Evolutionary conservation across 2,329 filamentous ascomycete genomes (phyloP), one percentile per base, ranked within the genome.

Genomic region (Aspergillus glaucus): DNA sequence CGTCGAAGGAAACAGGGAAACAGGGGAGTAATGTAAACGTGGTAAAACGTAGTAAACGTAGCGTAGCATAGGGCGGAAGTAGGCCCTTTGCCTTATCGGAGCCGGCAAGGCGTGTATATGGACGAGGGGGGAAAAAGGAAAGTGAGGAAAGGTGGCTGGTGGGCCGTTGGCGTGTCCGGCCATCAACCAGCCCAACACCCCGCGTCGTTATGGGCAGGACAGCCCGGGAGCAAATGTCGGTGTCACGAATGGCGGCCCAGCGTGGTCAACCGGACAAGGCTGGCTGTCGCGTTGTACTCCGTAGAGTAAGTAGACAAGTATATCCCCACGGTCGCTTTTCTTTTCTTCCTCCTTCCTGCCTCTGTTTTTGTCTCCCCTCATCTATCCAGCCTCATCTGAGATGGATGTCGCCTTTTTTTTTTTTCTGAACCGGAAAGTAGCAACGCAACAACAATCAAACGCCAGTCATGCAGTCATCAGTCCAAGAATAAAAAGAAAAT

Each of bases 401-500:
- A 12, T 28, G 26, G 4, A 28, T 12, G 12, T 28, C 4, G 26
- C 26, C n/a, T n/a, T n/a, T n/a, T 10, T 12, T 9, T 28, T 28
- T 28, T 10, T 28, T 28, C 26, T 28, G 26, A 28, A 28, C 34
- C 14, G 34, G 34, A 46, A 59, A 59, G 51, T 8, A 17, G 15
- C 30, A 43, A 22, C 30, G 30, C 21, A 41, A 12, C 21, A 45
- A 37, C 41, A 43, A 12, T 17, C 24, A 68, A 67, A 64, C 63
- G 64, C 64, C 65, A 62, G 55, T 67, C 66, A 68, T 68, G 66
- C 66, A 67, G 62, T 68, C 65, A 61, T 68, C 63, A 67, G 58
- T 63, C 63, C 60, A 57, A 60, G 26, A 28, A 28, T 9, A 28
- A 28, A 28, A 28, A 28, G 62, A 62, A 65, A 65, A 59, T 68